Evolutionary conservation across 1,284 basidiomycete genomes (phyloP), one percentile per base, ranked within the genome.

Genomic region (Exobasidium cylindrosporum): DNA sequence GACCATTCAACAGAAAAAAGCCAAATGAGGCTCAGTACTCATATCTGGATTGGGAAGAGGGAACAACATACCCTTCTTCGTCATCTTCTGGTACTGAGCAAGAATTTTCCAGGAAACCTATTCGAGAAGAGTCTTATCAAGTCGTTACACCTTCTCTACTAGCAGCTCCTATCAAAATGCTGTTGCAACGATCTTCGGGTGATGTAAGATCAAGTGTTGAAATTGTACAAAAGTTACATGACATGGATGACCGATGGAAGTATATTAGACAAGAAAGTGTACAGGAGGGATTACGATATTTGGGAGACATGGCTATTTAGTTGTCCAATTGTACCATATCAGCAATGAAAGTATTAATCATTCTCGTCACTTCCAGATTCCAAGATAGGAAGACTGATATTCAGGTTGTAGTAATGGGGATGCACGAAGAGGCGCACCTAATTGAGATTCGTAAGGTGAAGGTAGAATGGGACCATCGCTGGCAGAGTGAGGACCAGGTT

Each of bases 161-260:
- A 2, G 53, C 53, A 23, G 26, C n/a, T n/a, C 53, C 53, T 6
- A n/a, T 55, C 3, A 14, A 29, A 6, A 29, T 23, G 17, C 26
- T 35, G n/a, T 13, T 55, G 21, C 5, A 14, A 10, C 35, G 35
- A 40, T 40, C 10, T 40, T 7, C 52, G 21, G 52, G 52, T 30
- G 10, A 31, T 44, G 29, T 13, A 50, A 45, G 43, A 45, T 50
- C 47, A 28, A 50, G 21, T 13, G 10, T 40, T 7, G 10, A 40
- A 40, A 10, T 40, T 7, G 10, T 40, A 40, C 35, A 50, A 4
- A 21, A 13, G n/a, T 4, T 55, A 17, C 53, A 29, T 3, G n/a
- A 14, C 4, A n/a, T 44, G n/a, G 53, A 55, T 31, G 53, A 55
- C 21, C 53, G 53, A 14, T 55, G 53, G 53, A 26, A 44, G 21